Evolutionary conservation across 2,329 filamentous ascomycete species (phyloP).

Genomic region (Botrytis galanthina): DNA sequence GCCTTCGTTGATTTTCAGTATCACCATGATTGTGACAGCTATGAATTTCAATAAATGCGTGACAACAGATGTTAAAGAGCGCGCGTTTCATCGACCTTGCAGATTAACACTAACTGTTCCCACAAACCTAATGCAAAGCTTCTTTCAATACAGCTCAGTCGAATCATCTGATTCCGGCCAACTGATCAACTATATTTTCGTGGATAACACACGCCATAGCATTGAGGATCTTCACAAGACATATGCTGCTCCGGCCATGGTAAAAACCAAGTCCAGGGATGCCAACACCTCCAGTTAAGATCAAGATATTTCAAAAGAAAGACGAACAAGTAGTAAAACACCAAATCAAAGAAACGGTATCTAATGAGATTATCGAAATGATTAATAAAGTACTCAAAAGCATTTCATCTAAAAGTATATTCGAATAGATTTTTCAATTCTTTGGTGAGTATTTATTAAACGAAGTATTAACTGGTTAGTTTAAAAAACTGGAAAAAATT

Average conservation of each 20-base stretch:
- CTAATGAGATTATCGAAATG: background rate
- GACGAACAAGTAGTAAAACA: background rate
- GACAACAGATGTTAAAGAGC: background rate
- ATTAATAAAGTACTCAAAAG: background rate
- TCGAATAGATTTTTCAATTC: too few relatives aligned
- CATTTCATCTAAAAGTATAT: background rate
- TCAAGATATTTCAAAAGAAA: too few relatives aligned
- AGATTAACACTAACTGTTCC: background rate
- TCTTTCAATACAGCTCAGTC: background rate
- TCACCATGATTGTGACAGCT: background rate
- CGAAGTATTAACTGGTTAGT: too few relatives aligned
- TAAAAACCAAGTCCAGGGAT: background rate
- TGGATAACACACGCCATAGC: background rate
- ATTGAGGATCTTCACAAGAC: background rate
- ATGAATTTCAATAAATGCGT: background rate
- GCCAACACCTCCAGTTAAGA: background rate
- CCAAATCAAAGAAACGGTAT: background rate
- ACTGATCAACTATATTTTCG: background rate
- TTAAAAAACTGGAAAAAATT: too few relatives aligned
- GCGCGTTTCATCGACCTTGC: background rate
- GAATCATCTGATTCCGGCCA: background rate
- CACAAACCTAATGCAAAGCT: too few relatives aligned
- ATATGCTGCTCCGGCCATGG: background rate
- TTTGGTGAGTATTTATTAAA: too few relatives aligned
- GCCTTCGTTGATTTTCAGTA: background rate